Conservation (phyloP, 805 yeast species). For the Starmerella tilneyi region DNA sequence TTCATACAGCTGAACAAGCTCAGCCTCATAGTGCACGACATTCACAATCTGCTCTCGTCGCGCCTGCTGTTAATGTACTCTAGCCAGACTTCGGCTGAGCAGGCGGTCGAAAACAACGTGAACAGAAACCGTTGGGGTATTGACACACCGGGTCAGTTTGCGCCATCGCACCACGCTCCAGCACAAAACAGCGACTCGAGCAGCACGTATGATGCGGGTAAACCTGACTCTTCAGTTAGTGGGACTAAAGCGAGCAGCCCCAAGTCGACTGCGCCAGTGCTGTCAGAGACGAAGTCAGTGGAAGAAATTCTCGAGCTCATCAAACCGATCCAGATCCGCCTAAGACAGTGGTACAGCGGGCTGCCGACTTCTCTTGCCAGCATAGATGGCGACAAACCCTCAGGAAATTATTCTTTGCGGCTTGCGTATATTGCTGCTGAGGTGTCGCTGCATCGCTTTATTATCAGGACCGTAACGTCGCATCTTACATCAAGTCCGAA, state of each 20-base stretch:
- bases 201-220: no score
- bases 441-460: slow-evolving; percentile 64
- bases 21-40: slow-evolving; percentile 31
- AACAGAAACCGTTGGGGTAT: slow-evolving; percentile 9
- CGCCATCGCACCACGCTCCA: no score
- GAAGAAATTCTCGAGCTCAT: slow-evolving; percentile 64
- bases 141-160: neutral
- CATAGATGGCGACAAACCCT: slow-evolving; percentile 22
- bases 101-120: slow-evolving; percentile 19
- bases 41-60: slow-evolving; percentile 30
- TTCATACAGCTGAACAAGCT: slow-evolving; percentile 31
- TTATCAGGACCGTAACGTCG: slow-evolving; percentile 26
- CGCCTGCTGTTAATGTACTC: slow-evolving; percentile 21
- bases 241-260: neutral
- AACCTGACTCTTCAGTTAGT: neutral
- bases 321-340: slow-evolving; percentile 39
- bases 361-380: slow-evolving; percentile 28
- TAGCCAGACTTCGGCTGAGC: slow-evolving; percentile 15
- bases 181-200: no score
- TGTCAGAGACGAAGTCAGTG: slow-evolving; percentile 1
- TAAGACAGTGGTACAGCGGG: slow-evolving; percentile 31
- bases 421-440: slow-evolving; percentile 84
- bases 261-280: neutral
- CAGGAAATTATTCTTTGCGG: slow-evolving; percentile 67
- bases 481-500: slow-evolving; percentile 29